Evolutionary conservation across 331 rosid genomes (phyloP).

Genomic region (Malus hybrid): DNA sequence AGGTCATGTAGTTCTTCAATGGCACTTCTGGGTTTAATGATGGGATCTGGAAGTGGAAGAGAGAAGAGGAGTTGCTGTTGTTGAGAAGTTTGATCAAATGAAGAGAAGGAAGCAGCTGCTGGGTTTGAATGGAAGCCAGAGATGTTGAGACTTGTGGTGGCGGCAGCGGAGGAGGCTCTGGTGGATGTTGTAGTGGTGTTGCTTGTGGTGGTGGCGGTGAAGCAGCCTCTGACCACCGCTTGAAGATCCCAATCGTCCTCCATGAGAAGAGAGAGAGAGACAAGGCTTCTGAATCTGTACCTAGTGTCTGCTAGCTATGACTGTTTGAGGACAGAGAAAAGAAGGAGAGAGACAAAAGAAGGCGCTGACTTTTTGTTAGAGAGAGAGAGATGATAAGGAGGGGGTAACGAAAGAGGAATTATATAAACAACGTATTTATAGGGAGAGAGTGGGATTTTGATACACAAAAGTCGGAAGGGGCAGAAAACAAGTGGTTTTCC

Average conservation of each 20-base stretch:
- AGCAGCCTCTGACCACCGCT: constrained; percentile 38
- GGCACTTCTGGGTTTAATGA: constrained; percentile 26
- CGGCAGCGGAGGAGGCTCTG: not conserved
- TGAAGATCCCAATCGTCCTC: constrained; percentile 83
- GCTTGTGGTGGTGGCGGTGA: constrained; percentile 16
- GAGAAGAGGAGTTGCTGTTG: constrained; percentile 24
- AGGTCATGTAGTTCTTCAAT: constrained; percentile 67
- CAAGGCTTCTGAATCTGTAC: constrained; percentile 36
- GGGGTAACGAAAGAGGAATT: constrained; percentile 31
- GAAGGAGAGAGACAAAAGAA: constrained; percentile 44
- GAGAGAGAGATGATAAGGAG: constrained; percentile 27
- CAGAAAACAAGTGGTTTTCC: constrained; percentile 13
- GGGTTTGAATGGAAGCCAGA: not conserved
- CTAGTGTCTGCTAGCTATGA: constrained; percentile 7
- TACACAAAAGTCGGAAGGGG: constrained; percentile 16
- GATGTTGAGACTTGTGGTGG: not conserved
- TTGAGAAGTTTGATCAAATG: constrained; percentile 13
- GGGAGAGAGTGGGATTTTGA: constrained; percentile 1
- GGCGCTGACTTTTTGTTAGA: constrained; percentile 71
- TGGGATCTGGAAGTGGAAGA: constrained; percentile 38
- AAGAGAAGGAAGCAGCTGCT: constrained; percentile 4
- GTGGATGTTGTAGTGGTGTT: not conserved
- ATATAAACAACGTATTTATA: constrained; percentile 31
- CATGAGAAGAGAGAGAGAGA: constrained; percentile 30
- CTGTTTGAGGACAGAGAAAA: constrained; percentile 13